Conservation (phyloP, 2,329 filamentous ascomycete genomes). For the Aspergillus sergii region DNA sequence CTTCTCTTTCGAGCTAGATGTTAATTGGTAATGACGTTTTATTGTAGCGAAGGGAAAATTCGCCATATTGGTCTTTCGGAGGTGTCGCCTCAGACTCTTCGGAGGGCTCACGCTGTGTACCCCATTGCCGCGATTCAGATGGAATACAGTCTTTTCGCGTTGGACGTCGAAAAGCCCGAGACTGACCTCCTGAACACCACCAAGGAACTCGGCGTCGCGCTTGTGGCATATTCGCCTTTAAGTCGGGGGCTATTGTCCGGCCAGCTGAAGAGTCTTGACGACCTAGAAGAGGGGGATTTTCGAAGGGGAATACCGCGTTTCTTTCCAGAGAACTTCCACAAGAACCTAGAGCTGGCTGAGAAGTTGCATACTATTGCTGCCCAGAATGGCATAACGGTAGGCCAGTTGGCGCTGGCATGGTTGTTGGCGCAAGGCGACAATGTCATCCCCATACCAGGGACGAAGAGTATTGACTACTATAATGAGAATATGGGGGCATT, state of each 20-base stretch:
- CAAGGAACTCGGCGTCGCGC: constrained; percentile 39
- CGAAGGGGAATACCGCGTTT: constrained; percentile 53
- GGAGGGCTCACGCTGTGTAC: constrained; percentile 52
- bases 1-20: background rate
- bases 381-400: constrained; percentile 57
- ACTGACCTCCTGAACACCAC: constrained; percentile 28
- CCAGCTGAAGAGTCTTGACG: constrained; percentile 39
- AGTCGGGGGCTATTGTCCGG: constrained; percentile 50
- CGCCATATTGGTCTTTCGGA: constrained; percentile 56
- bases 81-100: constrained; percentile 52
- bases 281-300: constrained; percentile 49
- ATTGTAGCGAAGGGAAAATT: constrained; percentile 53
- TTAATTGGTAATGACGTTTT: background rate
- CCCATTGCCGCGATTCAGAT: constrained; percentile 57
- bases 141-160: constrained; percentile 55
- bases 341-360: constrained; percentile 59
- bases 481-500: constrained; percentile 45
- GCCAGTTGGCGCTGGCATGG: constrained; percentile 66
- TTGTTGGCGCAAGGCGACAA: constrained; percentile 62
- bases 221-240: constrained; percentile 48
- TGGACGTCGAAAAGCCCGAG: constrained; percentile 50
- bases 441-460: constrained; percentile 63
- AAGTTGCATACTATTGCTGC: constrained; percentile 52
- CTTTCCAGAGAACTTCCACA: constrained; percentile 55
- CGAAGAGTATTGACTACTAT: constrained; percentile 50